Evolutionary conservation across 2,329 filamentous ascomycete species (phyloP), one percentile per base, ranked within the genome.

Genomic region (Claviceps sorghi): DNA sequence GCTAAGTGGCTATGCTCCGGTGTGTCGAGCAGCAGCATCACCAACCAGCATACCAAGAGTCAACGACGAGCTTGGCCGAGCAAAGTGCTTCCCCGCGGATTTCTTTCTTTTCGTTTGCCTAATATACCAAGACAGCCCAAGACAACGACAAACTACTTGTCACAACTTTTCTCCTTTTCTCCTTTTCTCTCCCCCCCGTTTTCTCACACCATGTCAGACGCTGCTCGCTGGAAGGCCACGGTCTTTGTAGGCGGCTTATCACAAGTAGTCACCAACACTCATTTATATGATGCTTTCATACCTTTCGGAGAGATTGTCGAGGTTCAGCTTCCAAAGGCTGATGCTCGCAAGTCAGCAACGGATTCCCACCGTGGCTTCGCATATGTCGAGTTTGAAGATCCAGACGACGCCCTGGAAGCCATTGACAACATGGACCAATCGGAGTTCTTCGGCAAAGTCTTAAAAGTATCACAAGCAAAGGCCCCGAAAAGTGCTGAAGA

Each of bases 351-450:
- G 56, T 81, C 85, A 7, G 81, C 78, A 7, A 81, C 78, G 48
- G 87, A 94, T 42, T 73, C 82, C 32, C 93, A 98, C 67, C 78
- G 90, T 50, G 93, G 94, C 1, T 98, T 97, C 67, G 93, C 90
- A 54, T 97, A 98, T 65, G 87, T 98, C 49, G 93, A 98, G 64
- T 98, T 87, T 63, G 89, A 96, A 61, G 79, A 88, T 53, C 77
- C 82, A 13, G 80, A 84, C 53, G 93, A 98, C 69, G 91, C 90
- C 30, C 83, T 83, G 62, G 91, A 97, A 69, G 93, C 93, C 49
- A 95, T 98, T 66, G 89, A 97, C 75, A 98, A 98, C 65, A 97
- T 98, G 91, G 88, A 98, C 65, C 89, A 95, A 66, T 86, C 90
- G 55, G 91, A 97, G 70, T 79, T 98, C 46, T 97, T 91, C 65